A percentile compares a stretch with the other conserved stretches of the same genome.
phyloP scores from a whole-genome alignment of 164 flowering plant species.

The Tinospora cordifolia region DNA sequence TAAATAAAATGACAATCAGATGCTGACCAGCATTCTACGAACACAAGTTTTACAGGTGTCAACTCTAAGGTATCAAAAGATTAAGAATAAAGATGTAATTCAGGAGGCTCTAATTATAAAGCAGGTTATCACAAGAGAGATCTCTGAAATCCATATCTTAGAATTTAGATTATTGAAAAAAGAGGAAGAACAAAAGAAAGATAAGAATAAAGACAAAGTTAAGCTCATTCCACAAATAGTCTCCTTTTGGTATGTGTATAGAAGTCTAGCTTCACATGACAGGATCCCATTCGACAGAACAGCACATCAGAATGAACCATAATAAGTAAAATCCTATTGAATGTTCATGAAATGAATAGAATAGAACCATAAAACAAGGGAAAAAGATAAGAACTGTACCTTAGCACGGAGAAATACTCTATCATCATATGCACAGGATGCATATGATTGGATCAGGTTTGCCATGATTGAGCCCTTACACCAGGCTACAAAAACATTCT shows the following conservation, averaged over 20 bases:
- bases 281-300: background rate
- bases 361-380: background rate
- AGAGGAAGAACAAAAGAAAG: background rate
- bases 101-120: background rate
- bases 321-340: background rate
- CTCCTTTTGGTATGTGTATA: background rate
- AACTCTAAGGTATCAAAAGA: background rate
- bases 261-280: background rate
- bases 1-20: background rate
- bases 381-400: conserved; percentile 32
- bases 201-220: background rate
- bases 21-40: background rate
- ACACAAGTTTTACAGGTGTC: background rate
- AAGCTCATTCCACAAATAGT: background rate
- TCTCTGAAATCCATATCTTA: background rate
- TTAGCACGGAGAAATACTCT: conserved; percentile 35
- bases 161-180: background rate
- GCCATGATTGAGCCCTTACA: conserved; percentile 35
- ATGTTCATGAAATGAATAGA: background rate
- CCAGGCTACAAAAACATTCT: conserved; percentile 46
- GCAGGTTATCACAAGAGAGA: background rate
- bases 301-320: background rate
- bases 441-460: conserved; percentile 44
- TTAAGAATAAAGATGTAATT: background rate
- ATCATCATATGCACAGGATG: conserved; percentile 44